Evolutionary conservation across 371 early-diverging fungal genomes (phyloP).

Genomic region (Conidiobolus incongruus): DNA sequence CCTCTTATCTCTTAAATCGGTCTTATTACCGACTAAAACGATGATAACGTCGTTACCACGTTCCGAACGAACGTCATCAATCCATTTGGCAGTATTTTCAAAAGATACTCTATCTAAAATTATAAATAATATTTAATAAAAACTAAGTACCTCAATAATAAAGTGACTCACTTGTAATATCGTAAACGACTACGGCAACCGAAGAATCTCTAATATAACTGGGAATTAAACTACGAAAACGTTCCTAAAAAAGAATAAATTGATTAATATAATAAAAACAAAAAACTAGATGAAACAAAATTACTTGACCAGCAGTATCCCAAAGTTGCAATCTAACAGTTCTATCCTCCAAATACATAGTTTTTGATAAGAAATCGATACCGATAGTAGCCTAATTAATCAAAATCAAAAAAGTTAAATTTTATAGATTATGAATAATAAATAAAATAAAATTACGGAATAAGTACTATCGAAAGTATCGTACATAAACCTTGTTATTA

Average conservation of each 20-base stretch:
- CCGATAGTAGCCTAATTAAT: conserved; percentile 90
- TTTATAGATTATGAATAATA: conserved; percentile 4
- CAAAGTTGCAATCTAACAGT: conserved; percentile 97
- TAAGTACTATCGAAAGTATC: conserved; percentile 95
- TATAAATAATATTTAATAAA: background rate
- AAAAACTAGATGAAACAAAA: background rate
- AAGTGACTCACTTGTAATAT: conserved; percentile 57
- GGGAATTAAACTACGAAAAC: conserved; percentile 92
- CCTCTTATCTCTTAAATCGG: conserved; percentile 85
- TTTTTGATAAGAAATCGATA: conserved; percentile 98
- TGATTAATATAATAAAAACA: background rate
- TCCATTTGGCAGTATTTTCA: conserved; percentile 91
- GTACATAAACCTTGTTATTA: conserved; percentile 97
- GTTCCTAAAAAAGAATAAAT: conserved; percentile 29
- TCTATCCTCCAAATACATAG: conserved; percentile 91
- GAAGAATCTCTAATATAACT: conserved; percentile 96
- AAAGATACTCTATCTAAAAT: conserved; percentile 69
- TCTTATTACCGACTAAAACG: conserved; percentile 98
- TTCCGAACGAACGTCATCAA: conserved; percentile 93
- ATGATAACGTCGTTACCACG: conserved; percentile 93
- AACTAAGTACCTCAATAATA: background rate
- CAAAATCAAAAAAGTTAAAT: background rate
- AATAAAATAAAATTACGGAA: conserved; percentile 26
- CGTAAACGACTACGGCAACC: conserved; percentile 96
- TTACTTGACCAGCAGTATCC: conserved; percentile 99